phyloP scores from a whole-genome alignment of 441 rosid genomes.

The Raphanus hybrid region DNA sequence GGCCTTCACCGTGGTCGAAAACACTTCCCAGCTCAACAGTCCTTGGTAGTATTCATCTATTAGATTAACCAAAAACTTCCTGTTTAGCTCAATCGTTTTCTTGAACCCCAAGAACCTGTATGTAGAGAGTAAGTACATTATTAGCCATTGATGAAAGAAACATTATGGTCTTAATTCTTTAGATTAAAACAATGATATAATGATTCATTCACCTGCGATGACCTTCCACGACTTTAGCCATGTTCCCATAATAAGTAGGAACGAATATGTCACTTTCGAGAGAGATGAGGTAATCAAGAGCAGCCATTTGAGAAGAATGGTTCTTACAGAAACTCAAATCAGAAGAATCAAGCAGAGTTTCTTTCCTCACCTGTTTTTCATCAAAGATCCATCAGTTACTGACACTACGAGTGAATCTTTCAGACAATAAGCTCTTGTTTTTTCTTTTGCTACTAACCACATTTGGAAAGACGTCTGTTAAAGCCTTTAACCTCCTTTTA shows the following conservation, averaged over 20 bases:
- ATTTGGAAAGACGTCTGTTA: conserved; percentile 71
- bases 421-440: conserved; percentile 11
- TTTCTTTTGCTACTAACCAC: conserved; percentile 56
- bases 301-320: conserved; percentile 98
- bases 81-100: conserved; percentile 75
- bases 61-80: conserved; percentile 75
- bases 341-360: conserved; percentile 72
- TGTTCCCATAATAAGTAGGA: conserved; percentile 94
- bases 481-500: conserved; percentile 72
- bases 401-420: background rate
- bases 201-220: conserved; percentile 70
- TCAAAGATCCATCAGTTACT: conserved; percentile 2
- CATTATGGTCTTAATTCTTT: too few relatives aligned
- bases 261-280: conserved; percentile 91
- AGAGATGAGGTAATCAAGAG: conserved; percentile 89
- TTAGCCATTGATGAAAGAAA: conserved; percentile 17
- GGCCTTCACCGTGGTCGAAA: conserved; percentile 72
- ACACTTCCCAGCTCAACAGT: conserved; percentile 74
- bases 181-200: too few relatives aligned
- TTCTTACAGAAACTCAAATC: conserved; percentile 86
- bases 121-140: background rate
- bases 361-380: conserved; percentile 75
- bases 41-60: conserved; percentile 73
- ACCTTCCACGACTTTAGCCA: conserved; percentile 98
- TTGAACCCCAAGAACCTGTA: conserved; percentile 83